Conservation (phyloP, 768 basidiomycete species). For the Leccinum subtestaceum region DNA sequence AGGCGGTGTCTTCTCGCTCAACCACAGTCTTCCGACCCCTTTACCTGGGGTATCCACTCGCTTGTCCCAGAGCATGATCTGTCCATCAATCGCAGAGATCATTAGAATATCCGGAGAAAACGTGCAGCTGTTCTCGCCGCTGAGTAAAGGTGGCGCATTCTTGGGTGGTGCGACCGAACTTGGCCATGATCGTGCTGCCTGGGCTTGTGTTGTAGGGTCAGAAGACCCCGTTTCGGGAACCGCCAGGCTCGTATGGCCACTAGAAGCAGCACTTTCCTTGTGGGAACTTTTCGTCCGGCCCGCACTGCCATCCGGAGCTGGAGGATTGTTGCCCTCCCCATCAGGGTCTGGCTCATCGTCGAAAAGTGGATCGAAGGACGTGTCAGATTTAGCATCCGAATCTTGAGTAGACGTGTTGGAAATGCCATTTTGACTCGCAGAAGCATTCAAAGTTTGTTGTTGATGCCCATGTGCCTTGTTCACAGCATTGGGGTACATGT, state of each 20-base stretch:
- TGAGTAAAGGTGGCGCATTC: constrained; percentile 73
- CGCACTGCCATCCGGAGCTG: constrained; percentile 17
- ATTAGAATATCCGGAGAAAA: constrained; percentile 84
- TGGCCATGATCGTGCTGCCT: constrained; percentile 27
- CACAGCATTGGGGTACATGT: constrained; percentile 16
- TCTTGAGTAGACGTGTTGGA: constrained; percentile 32
- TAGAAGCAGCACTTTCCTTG: constrained; percentile 13
- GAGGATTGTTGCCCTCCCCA: constrained; percentile 36
- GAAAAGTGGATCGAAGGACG: constrained; percentile 85
- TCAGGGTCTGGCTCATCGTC: constrained; percentile 77
- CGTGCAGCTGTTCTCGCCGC: constrained; percentile 52
- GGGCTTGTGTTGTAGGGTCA: constrained; percentile 22
- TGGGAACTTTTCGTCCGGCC: constrained; percentile 16
- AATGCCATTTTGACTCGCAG: constrained; percentile 24
- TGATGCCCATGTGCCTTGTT: constrained; percentile 18
- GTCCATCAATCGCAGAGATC: constrained; percentile 89
- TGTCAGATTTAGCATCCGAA: constrained; percentile 70
- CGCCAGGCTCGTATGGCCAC: constrained; percentile 21
- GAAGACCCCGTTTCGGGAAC: constrained; percentile 29
- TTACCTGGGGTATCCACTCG: constrained; percentile 59
- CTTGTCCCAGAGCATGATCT: constrained; percentile 89
- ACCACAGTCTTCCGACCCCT: constrained; percentile 82
- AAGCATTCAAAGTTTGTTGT: constrained; percentile 16
- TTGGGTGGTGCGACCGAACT: constrained; percentile 56
- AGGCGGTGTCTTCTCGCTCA: constrained; percentile 89